These are phyloP conservation scores for Effrenium voratum DNA, from an alignment of 73 alveolate species.

Conservation along the genomic window DNA sequence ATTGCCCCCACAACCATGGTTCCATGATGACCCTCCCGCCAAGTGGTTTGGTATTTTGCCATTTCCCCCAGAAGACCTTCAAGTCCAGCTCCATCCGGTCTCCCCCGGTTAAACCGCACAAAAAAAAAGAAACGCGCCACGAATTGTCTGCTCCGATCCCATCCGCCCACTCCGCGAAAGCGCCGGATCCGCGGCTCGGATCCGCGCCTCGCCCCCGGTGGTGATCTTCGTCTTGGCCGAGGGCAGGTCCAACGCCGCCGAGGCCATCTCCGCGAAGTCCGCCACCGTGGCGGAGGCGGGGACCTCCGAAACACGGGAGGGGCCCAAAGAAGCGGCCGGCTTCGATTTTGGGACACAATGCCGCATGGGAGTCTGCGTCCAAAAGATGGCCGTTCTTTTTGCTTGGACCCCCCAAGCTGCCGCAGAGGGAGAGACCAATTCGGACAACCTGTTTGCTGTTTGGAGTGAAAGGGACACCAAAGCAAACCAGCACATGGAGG, in stretches of 20 bases:
- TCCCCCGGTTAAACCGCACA: not conserved
- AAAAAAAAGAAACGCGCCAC: not conserved
- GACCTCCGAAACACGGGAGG: not conserved
- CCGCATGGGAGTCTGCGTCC: too few relatives aligned
- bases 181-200: not conserved
- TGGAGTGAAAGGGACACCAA: too few relatives aligned
- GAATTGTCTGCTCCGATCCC: not conserved
- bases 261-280: slow-evolving; percentile 49
- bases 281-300: slow-evolving; percentile 29
- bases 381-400: too few relatives aligned
- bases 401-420: not conserved
- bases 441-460: not conserved
- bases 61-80: not conserved
- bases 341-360: too few relatives aligned
- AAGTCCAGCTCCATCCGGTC: not conserved
- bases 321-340: too few relatives aligned
- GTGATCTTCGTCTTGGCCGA: slow-evolving; percentile 81
- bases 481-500: too few relatives aligned
- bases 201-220: slow-evolving; percentile 35
- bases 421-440: not conserved
- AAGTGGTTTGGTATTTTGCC: not conserved
- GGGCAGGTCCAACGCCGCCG: slow-evolving; percentile 80
- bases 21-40: too few relatives aligned
- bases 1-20: too few relatives aligned
- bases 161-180: not conserved